These are phyloP conservation scores for Xylaria sp. DNA, from an alignment of 2,329 filamentous ascomycete species.

Conservation along the genomic window DNA sequence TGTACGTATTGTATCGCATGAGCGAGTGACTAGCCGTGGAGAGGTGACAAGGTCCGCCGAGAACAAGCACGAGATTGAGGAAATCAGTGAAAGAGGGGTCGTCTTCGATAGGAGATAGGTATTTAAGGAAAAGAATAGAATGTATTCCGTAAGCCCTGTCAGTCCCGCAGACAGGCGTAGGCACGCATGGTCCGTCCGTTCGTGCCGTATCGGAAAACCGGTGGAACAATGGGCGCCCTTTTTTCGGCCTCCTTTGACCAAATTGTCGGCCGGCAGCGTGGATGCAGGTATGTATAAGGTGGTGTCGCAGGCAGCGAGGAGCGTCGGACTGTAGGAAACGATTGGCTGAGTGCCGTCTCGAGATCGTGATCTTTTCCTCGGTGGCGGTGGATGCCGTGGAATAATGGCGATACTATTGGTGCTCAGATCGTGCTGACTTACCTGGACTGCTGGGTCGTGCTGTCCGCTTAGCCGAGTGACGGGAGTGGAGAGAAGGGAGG, in stretches of 20 bases:
- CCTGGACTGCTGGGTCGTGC: constrained; percentile 8
- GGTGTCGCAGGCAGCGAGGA: constrained; percentile 9
- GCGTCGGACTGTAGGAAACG: background rate
- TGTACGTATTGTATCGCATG: constrained; percentile 6
- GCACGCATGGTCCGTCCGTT: constrained; percentile 13
- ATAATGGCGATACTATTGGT: background rate
- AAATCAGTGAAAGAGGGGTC: constrained; percentile 7
- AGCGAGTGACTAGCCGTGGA: constrained; percentile 3
- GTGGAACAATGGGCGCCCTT: background rate
- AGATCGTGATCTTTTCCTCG: constrained; percentile 1
- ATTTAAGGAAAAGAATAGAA: constrained; percentile 10
- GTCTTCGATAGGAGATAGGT: constrained; percentile 1
- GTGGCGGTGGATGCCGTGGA: constrained; percentile 1
- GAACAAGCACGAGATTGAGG: constrained; percentile 6
- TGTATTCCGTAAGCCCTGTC: constrained; percentile 1
- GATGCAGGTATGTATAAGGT: background rate
- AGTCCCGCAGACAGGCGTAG: constrained; percentile 9
- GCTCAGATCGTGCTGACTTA: constrained; percentile 11
- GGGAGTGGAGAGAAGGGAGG: constrained; percentile 11
- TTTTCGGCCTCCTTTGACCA: background rate
- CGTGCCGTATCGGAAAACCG: background rate
- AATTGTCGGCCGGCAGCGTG: background rate
- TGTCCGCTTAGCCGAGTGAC: constrained; percentile 15
- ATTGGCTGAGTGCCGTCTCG: constrained; percentile 6
- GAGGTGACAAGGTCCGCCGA: background rate